phyloP scores from a whole-genome alignment of 2,329 filamentous ascomycete species.

The Calonectria henricotiae region DNA sequence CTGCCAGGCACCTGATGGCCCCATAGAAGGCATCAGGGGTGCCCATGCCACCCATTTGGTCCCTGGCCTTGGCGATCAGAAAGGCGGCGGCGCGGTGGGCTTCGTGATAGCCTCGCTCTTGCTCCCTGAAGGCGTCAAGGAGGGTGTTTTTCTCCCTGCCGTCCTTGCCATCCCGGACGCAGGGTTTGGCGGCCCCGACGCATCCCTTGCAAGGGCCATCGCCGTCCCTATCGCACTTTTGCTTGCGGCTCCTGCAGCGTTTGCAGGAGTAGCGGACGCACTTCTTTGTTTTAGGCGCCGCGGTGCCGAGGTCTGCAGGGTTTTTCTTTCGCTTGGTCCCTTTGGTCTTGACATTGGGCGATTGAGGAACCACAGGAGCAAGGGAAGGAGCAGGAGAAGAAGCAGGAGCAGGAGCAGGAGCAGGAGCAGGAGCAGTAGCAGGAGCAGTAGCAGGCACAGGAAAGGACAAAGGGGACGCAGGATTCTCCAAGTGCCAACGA shows the following conservation, averaged over 20 bases:
- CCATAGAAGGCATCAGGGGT: background rate
- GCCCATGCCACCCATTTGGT: background rate
- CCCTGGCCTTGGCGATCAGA: background rate
- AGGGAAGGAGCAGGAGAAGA: too few relatives aligned
- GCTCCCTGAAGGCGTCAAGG: background rate
- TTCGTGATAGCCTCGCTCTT: background rate
- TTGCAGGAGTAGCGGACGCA: constrained; percentile 10
- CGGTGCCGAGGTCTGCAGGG: background rate
- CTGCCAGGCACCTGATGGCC: background rate
- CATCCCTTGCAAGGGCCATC: constrained; percentile 11
- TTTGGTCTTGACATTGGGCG: background rate
- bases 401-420: too few relatives aligned
- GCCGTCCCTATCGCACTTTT: constrained; percentile 8
- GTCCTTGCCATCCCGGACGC: constrained; percentile 5
- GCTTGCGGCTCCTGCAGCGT: constrained; percentile 23
- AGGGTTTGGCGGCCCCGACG: background rate
- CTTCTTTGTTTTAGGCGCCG: background rate
- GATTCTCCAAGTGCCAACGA: too few relatives aligned
- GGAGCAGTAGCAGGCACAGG: too few relatives aligned
- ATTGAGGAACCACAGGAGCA: too few relatives aligned
- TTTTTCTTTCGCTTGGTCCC: constrained; percentile 6
- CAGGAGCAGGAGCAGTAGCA: too few relatives aligned
- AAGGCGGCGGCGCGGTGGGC: background rate
- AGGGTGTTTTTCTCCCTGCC: constrained; percentile 3
- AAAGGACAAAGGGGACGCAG: too few relatives aligned